Evolutionary conservation across 352 stramenopile genomes (phyloP).

Genomic region (Salisapilia sapeloensis): DNA sequence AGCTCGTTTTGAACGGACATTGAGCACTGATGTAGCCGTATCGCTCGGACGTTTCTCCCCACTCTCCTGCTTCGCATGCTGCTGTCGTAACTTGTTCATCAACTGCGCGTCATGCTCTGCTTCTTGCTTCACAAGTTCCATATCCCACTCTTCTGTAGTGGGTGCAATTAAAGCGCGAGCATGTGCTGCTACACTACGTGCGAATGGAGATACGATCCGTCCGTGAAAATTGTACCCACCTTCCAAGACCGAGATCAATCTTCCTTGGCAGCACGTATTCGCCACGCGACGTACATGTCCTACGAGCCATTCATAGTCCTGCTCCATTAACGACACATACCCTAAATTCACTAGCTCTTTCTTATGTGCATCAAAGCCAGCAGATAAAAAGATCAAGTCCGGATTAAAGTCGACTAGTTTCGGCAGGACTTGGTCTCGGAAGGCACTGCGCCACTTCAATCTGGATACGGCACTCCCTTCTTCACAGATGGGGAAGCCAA

Average conservation of each 20-base stretch:
- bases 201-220: slow-evolving; percentile 65
- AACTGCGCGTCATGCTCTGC: slow-evolving; percentile 28
- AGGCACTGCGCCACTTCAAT: slow-evolving; percentile 56
- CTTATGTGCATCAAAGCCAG: slow-evolving; percentile 67
- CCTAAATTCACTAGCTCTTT: slow-evolving; percentile 70
- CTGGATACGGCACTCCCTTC: slow-evolving; percentile 38
- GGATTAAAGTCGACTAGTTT: slow-evolving; percentile 39
- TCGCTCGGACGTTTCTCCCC: slow-evolving; percentile 2
- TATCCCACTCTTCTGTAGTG: slow-evolving; percentile 23
- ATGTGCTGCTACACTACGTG: slow-evolving; percentile 55
- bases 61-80: slow-evolving; percentile 13
- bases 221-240: slow-evolving; percentile 80
- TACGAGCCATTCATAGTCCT: slow-evolving; percentile 78
- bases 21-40: background rate
- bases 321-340: slow-evolving; percentile 53
- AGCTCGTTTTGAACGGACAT: slow-evolving; percentile 18
- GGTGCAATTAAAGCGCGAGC: slow-evolving; percentile 35
- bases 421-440: slow-evolving; percentile 44
- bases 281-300: slow-evolving; percentile 55
- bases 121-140: slow-evolving; percentile 25
- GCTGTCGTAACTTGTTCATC: slow-evolving; percentile 18
- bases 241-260: slow-evolving; percentile 71
- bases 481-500: slow-evolving; percentile 30
- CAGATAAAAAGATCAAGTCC: slow-evolving; percentile 69
- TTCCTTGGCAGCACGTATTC: slow-evolving; percentile 44